phyloP scores from a whole-genome alignment of 805 yeast genomes.

The Ogataea nakhonphanomensis region DNA sequence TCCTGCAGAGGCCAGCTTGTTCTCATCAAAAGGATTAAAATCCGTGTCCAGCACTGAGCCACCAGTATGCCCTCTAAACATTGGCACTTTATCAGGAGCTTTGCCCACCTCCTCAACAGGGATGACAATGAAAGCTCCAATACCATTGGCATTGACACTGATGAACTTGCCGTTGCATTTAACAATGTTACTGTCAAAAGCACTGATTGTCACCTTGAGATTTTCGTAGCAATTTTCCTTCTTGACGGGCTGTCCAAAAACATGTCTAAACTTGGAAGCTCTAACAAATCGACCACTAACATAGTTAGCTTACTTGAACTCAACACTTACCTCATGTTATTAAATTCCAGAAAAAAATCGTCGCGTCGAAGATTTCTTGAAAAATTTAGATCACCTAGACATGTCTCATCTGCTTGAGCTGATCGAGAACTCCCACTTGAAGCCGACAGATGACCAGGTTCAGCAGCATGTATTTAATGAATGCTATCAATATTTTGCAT shows the following conservation, averaged over 20 bases:
- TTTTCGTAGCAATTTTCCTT: constrained; percentile 73
- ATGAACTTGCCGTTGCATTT: constrained; percentile 83
- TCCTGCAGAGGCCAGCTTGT: constrained; percentile 71
- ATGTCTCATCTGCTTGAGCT: constrained; percentile 7
- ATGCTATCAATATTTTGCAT: constrained; percentile 28
- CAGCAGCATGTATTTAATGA: constrained; percentile 40
- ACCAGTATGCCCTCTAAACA: constrained; percentile 94
- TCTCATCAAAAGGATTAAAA: constrained; percentile 86
- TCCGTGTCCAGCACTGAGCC: constrained; percentile 95
- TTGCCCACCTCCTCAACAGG: constrained; percentile 87
- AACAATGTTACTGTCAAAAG: constrained; percentile 92
- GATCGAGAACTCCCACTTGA: constrained; percentile 32
- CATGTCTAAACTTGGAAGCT: constrained; percentile 96
- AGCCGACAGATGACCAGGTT: constrained; percentile 31
- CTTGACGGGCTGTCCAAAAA: constrained; percentile 82
- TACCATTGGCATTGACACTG: constrained; percentile 87
- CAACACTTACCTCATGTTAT: constrained; percentile 23
- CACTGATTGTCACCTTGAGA: constrained; percentile 78
- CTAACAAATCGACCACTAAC: constrained; percentile 83
- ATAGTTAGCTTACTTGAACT: constrained; percentile 6
- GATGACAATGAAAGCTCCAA: constrained; percentile 95
- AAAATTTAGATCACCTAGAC: background rate
- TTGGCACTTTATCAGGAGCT: constrained; percentile 87
- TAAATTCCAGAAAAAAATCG: background rate
- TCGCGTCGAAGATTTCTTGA: constrained; percentile 6